Conservation (phyloP, 345 rosid species). For the Gossypium anomalum region DNA sequence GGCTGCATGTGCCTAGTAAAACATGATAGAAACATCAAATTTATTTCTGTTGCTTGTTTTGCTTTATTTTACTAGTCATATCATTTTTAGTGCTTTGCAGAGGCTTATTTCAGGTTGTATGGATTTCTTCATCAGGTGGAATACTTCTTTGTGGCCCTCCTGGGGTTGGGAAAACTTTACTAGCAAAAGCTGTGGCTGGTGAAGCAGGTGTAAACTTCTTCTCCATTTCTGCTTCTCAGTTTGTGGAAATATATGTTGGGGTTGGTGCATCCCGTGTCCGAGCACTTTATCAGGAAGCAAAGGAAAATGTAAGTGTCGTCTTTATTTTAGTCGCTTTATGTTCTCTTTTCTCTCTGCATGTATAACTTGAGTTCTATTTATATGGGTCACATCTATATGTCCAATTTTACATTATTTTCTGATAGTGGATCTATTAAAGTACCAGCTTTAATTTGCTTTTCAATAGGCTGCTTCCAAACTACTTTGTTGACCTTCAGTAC, state of each 20-base stretch:
- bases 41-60: not conserved
- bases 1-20: not conserved
- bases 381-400: not conserved
- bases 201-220: slow-evolving; percentile 97
- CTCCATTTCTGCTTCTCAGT: slow-evolving; percentile 95
- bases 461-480: not conserved
- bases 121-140: slow-evolving; percentile 56
- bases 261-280: slow-evolving; percentile 96
- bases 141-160: slow-evolving; percentile 96
- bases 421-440: slow-evolving; percentile 3
- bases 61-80: not conserved
- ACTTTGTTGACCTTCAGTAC: not conserved
- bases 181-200: slow-evolving; percentile 98
- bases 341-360: not conserved
- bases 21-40: not conserved
- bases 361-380: slow-evolving; percentile 8
- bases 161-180: slow-evolving; percentile 88
- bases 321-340: slow-evolving; percentile 6
- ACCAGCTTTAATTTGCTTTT: slow-evolving; percentile 5
- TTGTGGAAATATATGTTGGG: slow-evolving; percentile 94
- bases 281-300: slow-evolving; percentile 90
- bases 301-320: slow-evolving; percentile 52
- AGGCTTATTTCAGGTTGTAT: slow-evolving; percentile 16
- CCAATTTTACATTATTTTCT: not conserved
- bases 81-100: not conserved